A percentile compares a stretch with the other conserved stretches of the same genome.
These are phyloP conservation scores for Malassezia equina DNA, from an alignment of 1,284 basidiomycete genomes.

Conservation along the genomic window DNA sequence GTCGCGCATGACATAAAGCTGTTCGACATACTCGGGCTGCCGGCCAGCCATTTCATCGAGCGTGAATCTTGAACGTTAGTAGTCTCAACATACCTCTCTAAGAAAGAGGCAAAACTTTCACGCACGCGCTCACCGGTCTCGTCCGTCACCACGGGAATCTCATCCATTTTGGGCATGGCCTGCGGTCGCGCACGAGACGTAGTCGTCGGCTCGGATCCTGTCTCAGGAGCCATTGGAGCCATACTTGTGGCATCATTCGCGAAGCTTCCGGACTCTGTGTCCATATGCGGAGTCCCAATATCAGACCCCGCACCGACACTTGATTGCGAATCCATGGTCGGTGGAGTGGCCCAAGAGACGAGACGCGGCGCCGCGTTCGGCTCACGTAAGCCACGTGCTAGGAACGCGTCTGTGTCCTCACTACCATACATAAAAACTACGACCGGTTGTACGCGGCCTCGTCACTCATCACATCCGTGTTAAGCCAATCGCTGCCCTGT, in stretches of 20 bases:
- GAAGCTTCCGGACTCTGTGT: slow-evolving; percentile 6
- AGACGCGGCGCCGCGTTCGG: neutral
- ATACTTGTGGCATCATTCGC: neutral
- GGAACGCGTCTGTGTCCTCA: neutral
- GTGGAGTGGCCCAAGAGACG: neutral
- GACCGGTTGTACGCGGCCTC: neutral
- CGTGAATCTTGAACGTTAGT: neutral
- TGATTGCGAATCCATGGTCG: slow-evolving; percentile 12
- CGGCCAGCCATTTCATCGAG: neutral
- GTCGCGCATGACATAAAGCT: slow-evolving; percentile 84
- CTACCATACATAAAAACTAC: neutral
- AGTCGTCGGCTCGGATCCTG: slow-evolving; percentile 3
- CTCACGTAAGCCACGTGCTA: neutral
- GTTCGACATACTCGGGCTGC: slow-evolving; percentile 64
- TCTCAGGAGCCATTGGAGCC: neutral
- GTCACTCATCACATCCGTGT: slow-evolving; percentile 2
- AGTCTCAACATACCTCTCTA: slow-evolving; percentile 63
- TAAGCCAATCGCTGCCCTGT: slow-evolving; percentile 9
- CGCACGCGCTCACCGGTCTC: slow-evolving; percentile 83
- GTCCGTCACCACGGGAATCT: slow-evolving; percentile 77
- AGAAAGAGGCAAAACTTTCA: slow-evolving; percentile 77
- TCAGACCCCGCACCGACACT: slow-evolving; percentile 6
- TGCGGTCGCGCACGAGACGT: slow-evolving; percentile 22
- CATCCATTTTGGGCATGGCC: slow-evolving; percentile 32
- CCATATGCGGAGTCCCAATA: slow-evolving; percentile 4